These are phyloP conservation scores for Pythium rishiriense DNA, from an alignment of 352 stramenopile species.

Conservation along the genomic window DNA sequence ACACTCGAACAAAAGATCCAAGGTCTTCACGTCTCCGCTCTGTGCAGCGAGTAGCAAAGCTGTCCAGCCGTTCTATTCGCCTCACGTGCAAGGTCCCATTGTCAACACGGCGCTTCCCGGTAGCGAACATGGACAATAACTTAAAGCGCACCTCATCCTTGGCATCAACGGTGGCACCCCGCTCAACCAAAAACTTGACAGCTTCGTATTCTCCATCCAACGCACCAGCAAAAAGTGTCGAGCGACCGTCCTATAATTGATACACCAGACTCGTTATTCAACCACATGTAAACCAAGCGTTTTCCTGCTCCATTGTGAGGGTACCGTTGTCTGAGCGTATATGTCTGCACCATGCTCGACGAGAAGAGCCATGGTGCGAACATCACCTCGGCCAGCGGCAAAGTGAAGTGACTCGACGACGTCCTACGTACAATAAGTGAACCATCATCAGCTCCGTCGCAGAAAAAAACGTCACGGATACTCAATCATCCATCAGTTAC, in stretches of 20 bases:
- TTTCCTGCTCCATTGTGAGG: too few relatives aligned
- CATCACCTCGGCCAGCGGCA: neutral
- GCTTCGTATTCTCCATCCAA: neutral
- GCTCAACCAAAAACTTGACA: constrained; percentile 9
- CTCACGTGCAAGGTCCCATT: too few relatives aligned
- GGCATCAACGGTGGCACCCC: neutral
- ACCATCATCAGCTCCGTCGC: too few relatives aligned
- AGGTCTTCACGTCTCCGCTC: neutral
- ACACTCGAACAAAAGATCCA: neutral
- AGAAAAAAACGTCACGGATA: neutral
- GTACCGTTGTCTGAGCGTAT: neutral
- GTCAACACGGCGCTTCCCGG: too few relatives aligned
- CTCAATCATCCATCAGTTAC: neutral
- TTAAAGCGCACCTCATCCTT: neutral
- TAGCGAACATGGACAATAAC: too few relatives aligned
- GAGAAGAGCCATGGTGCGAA: neutral
- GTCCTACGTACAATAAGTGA: neutral
- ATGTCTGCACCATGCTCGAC: neutral
- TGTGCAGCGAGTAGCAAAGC: neutral
- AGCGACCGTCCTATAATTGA: neutral
- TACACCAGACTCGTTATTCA: neutral
- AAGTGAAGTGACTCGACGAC: neutral
- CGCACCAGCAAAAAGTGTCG: neutral
- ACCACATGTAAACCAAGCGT: too few relatives aligned
- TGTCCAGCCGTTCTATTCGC: neutral